Conservation (phyloP, 768 basidiomycete genomes). For the Termitomyces sp. region DNA sequence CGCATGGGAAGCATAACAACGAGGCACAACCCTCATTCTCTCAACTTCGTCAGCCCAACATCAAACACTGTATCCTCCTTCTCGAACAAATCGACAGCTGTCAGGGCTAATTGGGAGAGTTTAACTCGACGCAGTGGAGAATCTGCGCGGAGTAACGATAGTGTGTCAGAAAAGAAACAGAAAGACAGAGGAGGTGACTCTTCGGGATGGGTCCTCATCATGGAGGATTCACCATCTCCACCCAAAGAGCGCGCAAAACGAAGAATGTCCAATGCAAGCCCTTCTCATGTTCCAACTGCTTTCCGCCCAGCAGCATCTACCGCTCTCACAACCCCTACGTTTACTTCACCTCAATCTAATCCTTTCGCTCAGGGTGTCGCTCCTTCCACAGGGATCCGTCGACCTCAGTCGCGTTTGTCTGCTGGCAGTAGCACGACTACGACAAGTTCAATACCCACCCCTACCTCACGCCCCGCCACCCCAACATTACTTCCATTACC, state of each 20-base stretch:
- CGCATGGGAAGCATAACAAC: conserved; percentile 76
- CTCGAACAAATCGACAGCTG: conserved; percentile 32
- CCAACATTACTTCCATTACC: conserved; percentile 77
- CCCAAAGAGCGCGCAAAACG: conserved; percentile 53
- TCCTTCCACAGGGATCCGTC: conserved; percentile 39
- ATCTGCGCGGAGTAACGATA: conserved; percentile 41
- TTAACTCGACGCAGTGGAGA: conserved; percentile 34
- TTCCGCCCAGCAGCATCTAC: conserved; percentile 45
- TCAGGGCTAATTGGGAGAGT: conserved; percentile 39
- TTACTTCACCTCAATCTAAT: conserved; percentile 29
- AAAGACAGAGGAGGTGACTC: conserved; percentile 52
- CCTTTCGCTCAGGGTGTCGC: conserved; percentile 33
- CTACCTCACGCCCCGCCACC: conserved; percentile 66
- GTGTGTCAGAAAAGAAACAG: conserved; percentile 35
- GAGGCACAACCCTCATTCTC: conserved; percentile 35
- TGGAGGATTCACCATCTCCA: conserved; percentile 81
- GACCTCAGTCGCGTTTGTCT: conserved; percentile 73
- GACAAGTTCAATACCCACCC: conserved; percentile 59
- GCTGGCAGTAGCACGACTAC: conserved; percentile 48
- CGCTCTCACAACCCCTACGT: conserved; percentile 40
- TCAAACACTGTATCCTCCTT: conserved; percentile 26
- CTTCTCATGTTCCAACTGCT: conserved; percentile 43
- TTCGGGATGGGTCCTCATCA: conserved; percentile 84
- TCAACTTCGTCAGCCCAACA: conserved; percentile 25
- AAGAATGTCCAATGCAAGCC: conserved; percentile 47